Base-by-base conservation (phyloP, 73 alveolate genomes). In the Stentor roeselii region DNA sequence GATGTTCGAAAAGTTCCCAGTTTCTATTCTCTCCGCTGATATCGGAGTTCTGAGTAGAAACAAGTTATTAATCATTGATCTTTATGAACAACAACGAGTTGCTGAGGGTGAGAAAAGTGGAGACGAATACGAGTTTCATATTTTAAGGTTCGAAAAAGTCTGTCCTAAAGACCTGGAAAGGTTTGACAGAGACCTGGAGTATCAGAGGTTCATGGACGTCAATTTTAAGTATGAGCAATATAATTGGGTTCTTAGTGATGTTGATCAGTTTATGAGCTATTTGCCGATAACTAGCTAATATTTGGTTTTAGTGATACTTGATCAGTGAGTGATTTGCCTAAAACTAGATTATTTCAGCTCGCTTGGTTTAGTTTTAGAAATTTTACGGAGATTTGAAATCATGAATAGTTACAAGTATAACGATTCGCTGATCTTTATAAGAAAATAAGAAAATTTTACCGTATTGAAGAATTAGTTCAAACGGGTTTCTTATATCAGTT, bases 91-190 rank as follows among this genome's bases (percentile, higher is more conserved):
- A 40, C 14, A 41, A 1, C n/a, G 39, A 1, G 78, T 76, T 14
- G 84, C 39, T 39, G 84, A 76, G 1, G 84, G 84, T 30, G 84
- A 76, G n/a, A 35, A 32, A 1, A 40, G n/a, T n/a, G 36, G 36
- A 21, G 84, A 76, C 6, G 84, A 76, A 2, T 76, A 39, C 2
- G 84, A 76, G 2, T 76, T 76, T 3, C 84, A 76, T 76, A 15
- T 76, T 6, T 21, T 76, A 21, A 27, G 74, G 31, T 76, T 37
- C 39, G 74, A 37, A 39, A 76, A 41, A 35, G 36, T 41, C 39
- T 76, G 14, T 2, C 84, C 84, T n/a, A 41, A 35, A 2, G 74
- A 76, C 39, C n/a, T 36, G 39, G 31, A 76, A 76, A 32, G n/a
- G 39, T 76, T 36, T 35, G 76, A 34, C 36, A 39, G 39, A 2